Conservation (phyloP, 2,329 filamentous ascomycete genomes). For the Diaporthe ilicicola region DNA sequence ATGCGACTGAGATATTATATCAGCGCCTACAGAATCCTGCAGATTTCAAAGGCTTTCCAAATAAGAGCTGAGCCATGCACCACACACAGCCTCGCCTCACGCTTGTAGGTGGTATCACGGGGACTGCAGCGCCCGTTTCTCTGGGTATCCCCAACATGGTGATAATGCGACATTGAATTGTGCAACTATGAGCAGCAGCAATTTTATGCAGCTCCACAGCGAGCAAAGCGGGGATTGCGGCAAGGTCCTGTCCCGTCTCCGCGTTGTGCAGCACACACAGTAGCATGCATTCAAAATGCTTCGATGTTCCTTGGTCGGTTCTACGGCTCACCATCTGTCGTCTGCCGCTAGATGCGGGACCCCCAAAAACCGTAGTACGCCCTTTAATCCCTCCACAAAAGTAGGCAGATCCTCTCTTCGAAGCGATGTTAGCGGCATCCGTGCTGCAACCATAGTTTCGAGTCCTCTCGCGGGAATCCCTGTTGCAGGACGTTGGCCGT, state of each 20-base stretch:
- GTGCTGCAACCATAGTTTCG: background rate
- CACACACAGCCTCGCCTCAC: background rate
- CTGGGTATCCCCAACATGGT: background rate
- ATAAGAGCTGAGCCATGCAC: background rate
- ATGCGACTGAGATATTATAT: background rate
- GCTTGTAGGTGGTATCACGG: background rate
- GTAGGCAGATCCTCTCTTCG: background rate
- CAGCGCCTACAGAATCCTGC: conserved; percentile 2
- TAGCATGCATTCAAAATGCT: too few relatives aligned
- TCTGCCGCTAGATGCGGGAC: background rate
- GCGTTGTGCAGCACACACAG: too few relatives aligned
- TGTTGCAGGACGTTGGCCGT: background rate
- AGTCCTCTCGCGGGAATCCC: background rate
- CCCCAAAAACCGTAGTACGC: background rate
- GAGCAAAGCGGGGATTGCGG: background rate
- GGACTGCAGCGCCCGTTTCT: background rate
- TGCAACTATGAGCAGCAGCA: background rate
- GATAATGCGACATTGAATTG: background rate
- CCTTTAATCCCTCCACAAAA: background rate
- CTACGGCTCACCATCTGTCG: background rate
- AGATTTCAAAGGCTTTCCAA: background rate
- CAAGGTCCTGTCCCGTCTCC: background rate
- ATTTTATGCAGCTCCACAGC: background rate
- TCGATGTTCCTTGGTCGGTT: background rate
- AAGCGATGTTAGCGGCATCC: background rate